Base-by-base conservation (phyloP, 306 rosid genomes). In the Prunus padus region DNA sequence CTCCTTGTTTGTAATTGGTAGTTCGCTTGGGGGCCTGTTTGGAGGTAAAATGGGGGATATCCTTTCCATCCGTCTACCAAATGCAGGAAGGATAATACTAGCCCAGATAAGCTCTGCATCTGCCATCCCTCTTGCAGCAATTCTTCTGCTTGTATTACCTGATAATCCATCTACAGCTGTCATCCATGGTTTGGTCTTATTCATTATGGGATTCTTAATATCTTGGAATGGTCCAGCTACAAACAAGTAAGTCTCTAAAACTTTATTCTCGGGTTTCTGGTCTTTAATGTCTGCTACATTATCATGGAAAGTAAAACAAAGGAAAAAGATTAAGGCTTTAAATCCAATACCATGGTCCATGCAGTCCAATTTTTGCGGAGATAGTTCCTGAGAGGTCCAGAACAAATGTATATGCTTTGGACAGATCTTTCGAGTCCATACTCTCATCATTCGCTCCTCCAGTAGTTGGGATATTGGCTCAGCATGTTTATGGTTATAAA, bases 301-400 rank as follows among this genome's bases (percentile, higher is more conserved):
- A 2, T 69, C 42, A 33, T 46, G 18, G 49, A 31, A 31, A 4
- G 30, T 33, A 52, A 52, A n/a, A 3, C 40, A 5, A 44, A 37
- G 42, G 9, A 1, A 37, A 22, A 15, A 12, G 46, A 40, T 22
- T 13, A 33, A 55, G 6, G 40, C n/a, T 47, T 56, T 20, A 4
- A 23, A 22, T 56, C 18, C 60, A 51, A 60, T 71, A 76, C 12
- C 61, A 15, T 77, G 82, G 86, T 72, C 80, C 50, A 65, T 52
- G 80, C 81, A 92, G 97, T 88, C 99, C 97, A 67, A 95, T 95
- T 82, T 95, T 92, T 69, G 99, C 99, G 65, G 99, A 92, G 89
- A 92, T 95, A 76, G 97, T 95, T 77, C 99, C 99, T 10, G 97
- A 90, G 90, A 92, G 76, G 72, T 49, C 96, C 30, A 87, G 99